phyloP scores from a whole-genome alignment of 1,284 basidiomycete genomes.

The Puccinia hordei region DNA sequence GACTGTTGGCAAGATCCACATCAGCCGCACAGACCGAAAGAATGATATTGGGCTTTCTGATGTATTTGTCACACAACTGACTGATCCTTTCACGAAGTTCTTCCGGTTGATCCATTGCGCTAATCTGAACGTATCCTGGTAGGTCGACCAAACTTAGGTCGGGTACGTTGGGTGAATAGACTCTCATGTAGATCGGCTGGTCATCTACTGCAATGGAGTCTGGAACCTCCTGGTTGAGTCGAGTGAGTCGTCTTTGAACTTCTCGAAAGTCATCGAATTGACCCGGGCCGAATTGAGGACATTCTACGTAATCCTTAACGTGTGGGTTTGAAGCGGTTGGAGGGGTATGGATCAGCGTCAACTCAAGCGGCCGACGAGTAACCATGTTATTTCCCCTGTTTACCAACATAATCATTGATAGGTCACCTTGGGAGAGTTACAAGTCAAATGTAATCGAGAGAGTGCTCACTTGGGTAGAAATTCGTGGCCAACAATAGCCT shows the following conservation, averaged over 20 bases:
- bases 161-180: slow-evolving; percentile 92
- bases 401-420: background rate
- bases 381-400: slow-evolving; percentile 97
- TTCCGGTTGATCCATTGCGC: slow-evolving; percentile 93
- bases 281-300: slow-evolving; percentile 82
- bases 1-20: slow-evolving; percentile 97
- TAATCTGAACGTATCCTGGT: slow-evolving; percentile 94
- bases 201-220: slow-evolving; percentile 85
- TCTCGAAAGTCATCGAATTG: slow-evolving; percentile 84
- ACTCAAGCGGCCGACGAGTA: slow-evolving; percentile 93
- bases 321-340: slow-evolving; percentile 63
- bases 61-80: slow-evolving; percentile 88
- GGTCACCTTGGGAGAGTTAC: background rate
- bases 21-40: slow-evolving; percentile 97
- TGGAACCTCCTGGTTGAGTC: slow-evolving; percentile 92
- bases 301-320: slow-evolving; percentile 87
- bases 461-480: slow-evolving; percentile 86
- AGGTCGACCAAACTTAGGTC: slow-evolving; percentile 96
- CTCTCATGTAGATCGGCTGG: slow-evolving; percentile 92
- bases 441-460: background rate
- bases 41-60: slow-evolving; percentile 95
- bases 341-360: slow-evolving; percentile 92
- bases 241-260: slow-evolving; percentile 88
- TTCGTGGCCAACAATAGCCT: slow-evolving; percentile 96
- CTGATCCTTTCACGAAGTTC: slow-evolving; percentile 89